These are phyloP conservation scores for Phytopythium chamaehyphon DNA, from an alignment of 352 stramenopile genomes.

Conservation along the genomic window DNA sequence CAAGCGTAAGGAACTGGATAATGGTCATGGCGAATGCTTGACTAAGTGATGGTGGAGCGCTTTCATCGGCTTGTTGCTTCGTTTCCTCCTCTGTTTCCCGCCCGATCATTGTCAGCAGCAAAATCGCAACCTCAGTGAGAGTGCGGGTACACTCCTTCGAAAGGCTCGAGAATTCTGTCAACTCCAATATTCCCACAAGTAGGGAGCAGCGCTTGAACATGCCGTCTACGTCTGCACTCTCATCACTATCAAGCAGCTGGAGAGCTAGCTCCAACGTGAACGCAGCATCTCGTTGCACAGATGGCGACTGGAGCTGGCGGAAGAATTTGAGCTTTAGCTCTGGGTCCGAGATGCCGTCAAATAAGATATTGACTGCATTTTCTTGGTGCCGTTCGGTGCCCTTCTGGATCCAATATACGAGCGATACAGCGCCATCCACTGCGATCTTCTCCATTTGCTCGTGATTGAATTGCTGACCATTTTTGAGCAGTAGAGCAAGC, in stretches of 20 bases:
- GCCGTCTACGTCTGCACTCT: constrained; percentile 38
- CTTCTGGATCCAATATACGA: constrained; percentile 86
- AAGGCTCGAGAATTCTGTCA: constrained; percentile 33
- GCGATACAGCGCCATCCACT: constrained; percentile 57
- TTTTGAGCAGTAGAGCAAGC: constrained; percentile 58
- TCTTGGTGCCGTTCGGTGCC: constrained; percentile 79
- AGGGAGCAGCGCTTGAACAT: constrained; percentile 70
- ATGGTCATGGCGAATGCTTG: constrained; percentile 27
- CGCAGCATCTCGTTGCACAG: constrained; percentile 44
- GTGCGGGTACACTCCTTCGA: constrained; percentile 53
- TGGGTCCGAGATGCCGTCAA: constrained; percentile 54
- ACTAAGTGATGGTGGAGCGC: background rate
- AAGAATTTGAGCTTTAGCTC: constrained; percentile 49
- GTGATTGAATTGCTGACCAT: constrained; percentile 43
- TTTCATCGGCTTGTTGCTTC: constrained; percentile 12
- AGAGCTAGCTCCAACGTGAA: constrained; percentile 68
- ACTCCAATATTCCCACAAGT: constrained; percentile 46
- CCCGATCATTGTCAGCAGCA: constrained; percentile 31
- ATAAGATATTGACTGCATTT: constrained; percentile 67
- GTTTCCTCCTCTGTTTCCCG: constrained; percentile 20
- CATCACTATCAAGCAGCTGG: constrained; percentile 67
- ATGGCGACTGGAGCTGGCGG: constrained; percentile 43
- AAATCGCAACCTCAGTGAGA: constrained; percentile 51
- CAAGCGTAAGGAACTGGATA: constrained; percentile 39
- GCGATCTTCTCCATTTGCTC: constrained; percentile 73